A percentile compares a stretch with the other conserved stretches of the same genome.
These are phyloP conservation scores for Teratosphaeria pseudoeucalypti DNA, from an alignment of 2,329 filamentous ascomycete genomes.

Conservation along the genomic window DNA sequence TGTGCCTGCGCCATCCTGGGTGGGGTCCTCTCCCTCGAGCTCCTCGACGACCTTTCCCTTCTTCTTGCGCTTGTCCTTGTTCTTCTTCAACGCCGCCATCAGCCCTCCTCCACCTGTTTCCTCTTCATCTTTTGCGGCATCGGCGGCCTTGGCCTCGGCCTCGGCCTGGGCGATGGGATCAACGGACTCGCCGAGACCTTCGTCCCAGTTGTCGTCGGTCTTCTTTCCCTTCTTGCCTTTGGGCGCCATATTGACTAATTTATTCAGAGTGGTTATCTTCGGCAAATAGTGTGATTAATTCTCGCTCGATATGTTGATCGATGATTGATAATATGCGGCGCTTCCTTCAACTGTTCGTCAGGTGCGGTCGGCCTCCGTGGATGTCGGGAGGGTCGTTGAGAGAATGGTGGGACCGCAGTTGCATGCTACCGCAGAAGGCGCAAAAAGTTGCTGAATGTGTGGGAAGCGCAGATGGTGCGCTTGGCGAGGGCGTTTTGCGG, in stretches of 20 bases:
- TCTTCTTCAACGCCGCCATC: slow-evolving; percentile 43
- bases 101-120: slow-evolving; percentile 40
- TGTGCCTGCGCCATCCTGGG: slow-evolving; percentile 31
- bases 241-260: slow-evolving; percentile 56
- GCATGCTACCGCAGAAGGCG: slow-evolving; percentile 19
- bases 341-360: slow-evolving; percentile 17
- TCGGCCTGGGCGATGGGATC: slow-evolving; percentile 48
- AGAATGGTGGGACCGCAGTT: slow-evolving; percentile 17
- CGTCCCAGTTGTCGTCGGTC: slow-evolving; percentile 86
- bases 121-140: slow-evolving; percentile 42
- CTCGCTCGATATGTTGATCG: slow-evolving; percentile 3
- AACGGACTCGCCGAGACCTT: slow-evolving; percentile 72
- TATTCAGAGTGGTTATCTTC: neutral
- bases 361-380: slow-evolving; percentile 15
- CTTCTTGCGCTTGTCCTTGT: slow-evolving; percentile 71
- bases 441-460: slow-evolving; percentile 3
- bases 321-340: neutral
- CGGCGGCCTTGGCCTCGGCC: slow-evolving; percentile 33
- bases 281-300: neutral
- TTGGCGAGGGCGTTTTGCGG: neutral
- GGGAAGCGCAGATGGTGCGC: neutral
- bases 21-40: slow-evolving; percentile 55
- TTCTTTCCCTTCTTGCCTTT: slow-evolving; percentile 93
- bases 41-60: slow-evolving; percentile 62
- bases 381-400: slow-evolving; percentile 22